Base-by-base conservation (phyloP, 2,329 filamentous ascomycete genomes). In the Ophiostoma ips region DNA sequence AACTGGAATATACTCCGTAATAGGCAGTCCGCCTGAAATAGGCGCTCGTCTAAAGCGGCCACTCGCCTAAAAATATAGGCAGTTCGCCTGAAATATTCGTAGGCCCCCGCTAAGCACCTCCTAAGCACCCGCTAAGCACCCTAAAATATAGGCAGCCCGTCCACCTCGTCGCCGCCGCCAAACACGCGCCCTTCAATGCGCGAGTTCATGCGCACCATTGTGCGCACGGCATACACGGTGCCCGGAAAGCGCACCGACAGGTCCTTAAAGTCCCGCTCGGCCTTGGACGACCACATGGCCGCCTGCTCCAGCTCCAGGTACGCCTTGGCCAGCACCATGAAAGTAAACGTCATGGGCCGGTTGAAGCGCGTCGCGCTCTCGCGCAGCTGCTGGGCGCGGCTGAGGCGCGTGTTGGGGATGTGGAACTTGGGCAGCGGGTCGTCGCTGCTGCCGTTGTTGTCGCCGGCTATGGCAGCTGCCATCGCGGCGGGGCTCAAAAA, bases 271-370 rank as follows among this genome's bases (percentile, higher is more conserved):
- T 67, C 61, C 13, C 58, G 61, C n/a, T 68, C 67, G 8, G 71
- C 65, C 3, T 68, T 64, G 3, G 56, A 57, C 2, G 72, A 75
- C 73, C 72, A 78, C 1, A 68, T 66, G 16, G 67, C 64, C 58
- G 69, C 62, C 55, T 66, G 65, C 50, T 72, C 68, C 37, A 76
- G 62, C 48, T 73, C 67, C 38, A 72, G 62, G 62, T 73, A 77
- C 49, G 72, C 68, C 49, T 66, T 67, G 55, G 70, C 68, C 24
- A 79, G 65, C 24, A 67, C 60, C 48, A 73, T 65, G 10, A 79
- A 61, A 4, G 75, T 72, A 41, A 68, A 64, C 3, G 67, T 58
- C 48, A 63, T 64, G 28, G 71, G 70, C 21, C 68, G 63, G 31
- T 68, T 61, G 54, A 61, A 58, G 16, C 61, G 60, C 13, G 64